A percentile compares a stretch with the other conserved stretches of the same genome.
These are phyloP conservation scores for Aspergillus sp. DNA, from an alignment of 2,329 filamentous ascomycete species.

Conservation along the genomic window DNA sequence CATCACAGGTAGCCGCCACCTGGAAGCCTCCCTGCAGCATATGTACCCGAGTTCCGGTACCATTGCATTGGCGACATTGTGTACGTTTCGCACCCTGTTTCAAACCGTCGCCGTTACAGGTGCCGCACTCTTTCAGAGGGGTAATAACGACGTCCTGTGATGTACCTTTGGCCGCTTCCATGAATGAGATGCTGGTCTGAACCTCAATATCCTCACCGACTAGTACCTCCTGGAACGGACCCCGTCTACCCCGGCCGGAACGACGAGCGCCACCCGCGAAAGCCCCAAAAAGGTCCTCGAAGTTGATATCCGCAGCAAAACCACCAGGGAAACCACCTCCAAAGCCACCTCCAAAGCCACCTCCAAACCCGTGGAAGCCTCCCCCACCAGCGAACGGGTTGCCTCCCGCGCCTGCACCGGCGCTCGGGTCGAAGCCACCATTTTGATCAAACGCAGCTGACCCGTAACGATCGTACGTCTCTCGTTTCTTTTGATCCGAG, in stretches of 20 bases:
- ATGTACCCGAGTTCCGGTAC: conserved; percentile 82
- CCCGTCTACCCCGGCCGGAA: conserved; percentile 55
- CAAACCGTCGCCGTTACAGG: conserved; percentile 79
- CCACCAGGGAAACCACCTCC: conserved; percentile 56
- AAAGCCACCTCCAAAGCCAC: conserved; percentile 60
- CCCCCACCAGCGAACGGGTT: conserved; percentile 59
- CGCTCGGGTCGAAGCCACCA: conserved; percentile 76
- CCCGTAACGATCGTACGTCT: conserved; percentile 89
- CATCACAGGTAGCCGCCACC: conserved; percentile 84
- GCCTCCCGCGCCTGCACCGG: conserved; percentile 45
- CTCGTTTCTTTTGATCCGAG: conserved; percentile 88
- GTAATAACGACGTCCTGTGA: conserved; percentile 85
- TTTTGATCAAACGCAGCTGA: conserved; percentile 69
- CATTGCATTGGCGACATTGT: conserved; percentile 77
- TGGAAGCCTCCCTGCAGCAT: conserved; percentile 93
- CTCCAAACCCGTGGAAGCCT: conserved; percentile 61
- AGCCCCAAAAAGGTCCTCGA: conserved; percentile 91
- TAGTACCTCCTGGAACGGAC: conserved; percentile 76
- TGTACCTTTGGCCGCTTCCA: conserved; percentile 91
- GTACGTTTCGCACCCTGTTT: conserved; percentile 75
- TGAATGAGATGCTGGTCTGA: conserved; percentile 87
- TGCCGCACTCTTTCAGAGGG: conserved; percentile 76
- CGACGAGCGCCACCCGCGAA: conserved; percentile 66
- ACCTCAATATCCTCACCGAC: conserved; percentile 97
- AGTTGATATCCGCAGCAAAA: conserved; percentile 83